phyloP scores from a whole-genome alignment of 108 stramenopile genomes.

The Nitzschia sp. region DNA sequence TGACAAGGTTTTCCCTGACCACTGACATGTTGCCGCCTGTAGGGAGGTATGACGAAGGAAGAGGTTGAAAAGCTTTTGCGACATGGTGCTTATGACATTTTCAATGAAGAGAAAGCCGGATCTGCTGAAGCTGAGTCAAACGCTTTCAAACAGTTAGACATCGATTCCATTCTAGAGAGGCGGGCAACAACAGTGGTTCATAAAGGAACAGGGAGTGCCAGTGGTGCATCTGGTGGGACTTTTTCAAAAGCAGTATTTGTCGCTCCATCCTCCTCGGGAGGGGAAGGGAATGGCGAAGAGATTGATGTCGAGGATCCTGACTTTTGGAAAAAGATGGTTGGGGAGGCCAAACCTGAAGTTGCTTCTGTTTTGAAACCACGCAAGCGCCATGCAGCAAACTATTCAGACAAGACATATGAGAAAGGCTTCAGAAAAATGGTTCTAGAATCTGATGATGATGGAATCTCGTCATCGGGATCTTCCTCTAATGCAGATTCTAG shows the following conservation, averaged over 20 bases:
- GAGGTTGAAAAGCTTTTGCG: constrained; percentile 78
- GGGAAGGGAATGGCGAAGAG: constrained; percentile 38
- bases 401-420: constrained; percentile 54
- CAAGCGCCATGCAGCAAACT: constrained; percentile 52
- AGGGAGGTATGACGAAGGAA: constrained; percentile 72
- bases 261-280: constrained; percentile 36
- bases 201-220: constrained; percentile 73
- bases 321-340: constrained; percentile 92
- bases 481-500: constrained; percentile 32
- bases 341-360: constrained; percentile 63
- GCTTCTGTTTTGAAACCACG: constrained; percentile 48
- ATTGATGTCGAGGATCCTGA: constrained; percentile 90
- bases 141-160: constrained; percentile 77
- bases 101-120: constrained; percentile 85
- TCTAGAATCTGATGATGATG: constrained; percentile 14
- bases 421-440: constrained; percentile 38
- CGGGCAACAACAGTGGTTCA: constrained; percentile 74
- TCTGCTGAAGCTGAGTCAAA: constrained; percentile 77
- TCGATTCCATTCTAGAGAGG: constrained; percentile 82
- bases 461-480: constrained; percentile 24
- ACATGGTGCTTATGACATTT: constrained; percentile 88
- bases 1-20: not conserved
- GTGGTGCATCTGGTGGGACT: constrained; percentile 76
- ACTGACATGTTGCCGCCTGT: not conserved
- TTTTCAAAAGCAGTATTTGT: constrained; percentile 94